Evolutionary conservation across 2,329 filamentous ascomycete species (phyloP).

Genomic region (Alternaria gansuensis): DNA sequence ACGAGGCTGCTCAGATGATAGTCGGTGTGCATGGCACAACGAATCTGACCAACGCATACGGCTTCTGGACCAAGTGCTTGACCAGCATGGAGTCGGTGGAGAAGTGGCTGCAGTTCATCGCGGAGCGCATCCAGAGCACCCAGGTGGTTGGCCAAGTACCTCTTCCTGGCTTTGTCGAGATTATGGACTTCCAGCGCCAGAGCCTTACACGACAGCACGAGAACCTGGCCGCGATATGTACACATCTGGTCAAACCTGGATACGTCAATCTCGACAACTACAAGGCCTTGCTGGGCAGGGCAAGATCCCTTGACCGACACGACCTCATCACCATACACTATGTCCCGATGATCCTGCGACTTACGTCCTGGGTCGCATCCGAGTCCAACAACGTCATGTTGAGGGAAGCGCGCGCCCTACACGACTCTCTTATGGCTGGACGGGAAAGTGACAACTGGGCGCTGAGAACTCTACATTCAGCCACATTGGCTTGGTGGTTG

Average conservation of each 20-base stretch:
- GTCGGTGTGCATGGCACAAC: conserved; percentile 65
- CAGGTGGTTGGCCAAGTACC: conserved; percentile 75
- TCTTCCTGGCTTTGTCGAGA: conserved; percentile 74
- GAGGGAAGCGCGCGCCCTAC: conserved; percentile 73
- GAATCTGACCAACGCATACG: conserved; percentile 64
- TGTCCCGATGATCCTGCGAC: conserved; percentile 78
- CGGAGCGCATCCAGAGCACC: conserved; percentile 78
- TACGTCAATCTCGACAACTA: conserved; percentile 78
- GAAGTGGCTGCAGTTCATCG: conserved; percentile 76
- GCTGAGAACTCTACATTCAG: conserved; percentile 78
- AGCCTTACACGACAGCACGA: conserved; percentile 92
- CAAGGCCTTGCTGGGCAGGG: conserved; percentile 70
- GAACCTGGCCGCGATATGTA: conserved; percentile 80
- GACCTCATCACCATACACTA: conserved; percentile 80
- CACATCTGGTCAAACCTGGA: conserved; percentile 78
- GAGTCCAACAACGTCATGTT: conserved; percentile 73
- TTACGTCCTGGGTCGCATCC: conserved; percentile 78
- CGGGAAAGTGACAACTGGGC: conserved; percentile 75
- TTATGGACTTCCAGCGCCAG: conserved; percentile 79
- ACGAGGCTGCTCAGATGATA: conserved; percentile 49
- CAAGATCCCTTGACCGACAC: conserved; percentile 78
- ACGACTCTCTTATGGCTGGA: conserved; percentile 71
- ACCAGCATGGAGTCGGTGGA: conserved; percentile 79
- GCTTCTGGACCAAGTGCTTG: conserved; percentile 78
- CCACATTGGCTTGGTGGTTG: conserved; percentile 84